Conservation (phyloP, 441 rosid genomes). For the Metrosideros polymorpha region DNA sequence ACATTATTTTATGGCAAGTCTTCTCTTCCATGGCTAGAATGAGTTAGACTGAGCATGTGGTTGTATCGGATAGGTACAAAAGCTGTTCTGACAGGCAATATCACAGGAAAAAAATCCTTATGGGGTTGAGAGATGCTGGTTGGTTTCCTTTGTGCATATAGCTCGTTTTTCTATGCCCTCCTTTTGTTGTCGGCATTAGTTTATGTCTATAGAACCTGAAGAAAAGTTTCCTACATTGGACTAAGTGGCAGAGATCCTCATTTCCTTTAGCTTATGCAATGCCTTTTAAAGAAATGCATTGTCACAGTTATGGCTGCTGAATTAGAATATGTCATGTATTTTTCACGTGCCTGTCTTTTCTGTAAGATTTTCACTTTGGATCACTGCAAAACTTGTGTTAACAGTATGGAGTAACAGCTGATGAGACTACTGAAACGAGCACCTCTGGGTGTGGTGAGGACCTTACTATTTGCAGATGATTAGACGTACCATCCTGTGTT, state of each 20-base stretch:
- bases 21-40: neutral
- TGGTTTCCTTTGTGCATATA: neutral
- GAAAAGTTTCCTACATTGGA: neutral
- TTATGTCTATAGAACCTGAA: neutral
- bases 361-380: conserved; percentile 39
- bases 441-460: conserved; percentile 91
- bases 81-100: neutral
- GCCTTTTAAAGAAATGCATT: neutral
- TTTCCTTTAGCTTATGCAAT: neutral
- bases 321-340: neutral
- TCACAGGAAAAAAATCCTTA: neutral
- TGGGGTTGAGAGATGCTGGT: neutral
- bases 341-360: conserved; percentile 22
- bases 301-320: neutral
- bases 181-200: neutral
- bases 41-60: neutral
- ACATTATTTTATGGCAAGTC: neutral
- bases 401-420: conserved; percentile 79
- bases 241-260: neutral
- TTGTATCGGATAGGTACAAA: neutral
- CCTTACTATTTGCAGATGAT: neutral
- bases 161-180: neutral
- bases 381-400: conserved; percentile 48
- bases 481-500: conserved; percentile 7
- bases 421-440: conserved; percentile 93